Base-by-base conservation (phyloP, 805 yeast species). In the Myxozyma mucilagina region DNA sequence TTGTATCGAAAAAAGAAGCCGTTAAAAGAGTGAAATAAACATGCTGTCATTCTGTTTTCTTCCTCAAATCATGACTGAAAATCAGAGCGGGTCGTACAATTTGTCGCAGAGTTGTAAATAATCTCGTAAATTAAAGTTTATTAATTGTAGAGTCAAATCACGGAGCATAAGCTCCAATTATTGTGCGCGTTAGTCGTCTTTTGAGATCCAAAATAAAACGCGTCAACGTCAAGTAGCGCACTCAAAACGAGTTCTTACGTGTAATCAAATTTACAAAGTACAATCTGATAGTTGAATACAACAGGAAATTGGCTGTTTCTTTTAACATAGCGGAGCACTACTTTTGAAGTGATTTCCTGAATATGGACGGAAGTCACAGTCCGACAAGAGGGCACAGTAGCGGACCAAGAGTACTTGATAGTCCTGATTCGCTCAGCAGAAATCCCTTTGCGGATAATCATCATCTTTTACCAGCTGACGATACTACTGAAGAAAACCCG, bases 371-470 rank as follows among this genome's bases (percentile, higher is more conserved):
- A 24, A 36, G 24, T 14, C 29, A 39, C 39, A 29, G 51, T 31
- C 20, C 14, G 5, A 13, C 36, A 13, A 35, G 32, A 3, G 24
- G n/a, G 11, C 18, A 16, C 38, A 32, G 18, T 42, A 44, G 39
- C 8, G 45, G 18, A 18, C 45, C 54, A 14, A n/a, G 18, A n/a
- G 32, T 41, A 8, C 18, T 42, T 43, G 38, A 31, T 16, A 31
- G 38, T 20, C 18, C 47, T n/a, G 53, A 29, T 13, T 32, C 31
- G 38, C 41, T 52, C 34, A 55, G 53, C 41, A 29, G 41, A 18
- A 47, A 41, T 31, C 55, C 59, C 29, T 56, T 47, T 29, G 52
- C 51, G 50, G 41, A 42, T 20, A 41, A 36, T 36, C 49, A 24
- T 13, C 29, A 16, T 13, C 34, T 34, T 4, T 35, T 29, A 18